Conservation (phyloP, 768 basidiomycete species). For the Gloeostereum incarnatum region DNA sequence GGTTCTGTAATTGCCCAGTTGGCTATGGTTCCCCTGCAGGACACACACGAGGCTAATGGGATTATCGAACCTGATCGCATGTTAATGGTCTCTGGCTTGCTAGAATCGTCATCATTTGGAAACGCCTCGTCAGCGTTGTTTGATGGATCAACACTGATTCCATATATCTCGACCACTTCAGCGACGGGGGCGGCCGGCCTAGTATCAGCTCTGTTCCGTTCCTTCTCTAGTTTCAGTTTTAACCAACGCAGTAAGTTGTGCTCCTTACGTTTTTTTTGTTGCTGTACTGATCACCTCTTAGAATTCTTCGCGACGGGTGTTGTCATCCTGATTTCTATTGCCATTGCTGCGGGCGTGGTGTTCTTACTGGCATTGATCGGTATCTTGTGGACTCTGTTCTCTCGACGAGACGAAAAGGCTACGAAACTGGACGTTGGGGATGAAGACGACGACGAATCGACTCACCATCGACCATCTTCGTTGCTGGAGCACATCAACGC, state of each 20-base stretch:
- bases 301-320: constrained; percentile 88
- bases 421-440: constrained; percentile 55
- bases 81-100: constrained; percentile 78
- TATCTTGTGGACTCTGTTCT: constrained; percentile 84
- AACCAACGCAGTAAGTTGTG: constrained; percentile 49
- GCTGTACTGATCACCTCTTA: constrained; percentile 19
- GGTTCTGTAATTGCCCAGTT: constrained; percentile 72
- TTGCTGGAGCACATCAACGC: constrained; percentile 88
- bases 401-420: constrained; percentile 66
- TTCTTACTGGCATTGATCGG: constrained; percentile 81
- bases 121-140: constrained; percentile 80
- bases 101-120: constrained; percentile 63
- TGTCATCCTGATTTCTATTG: constrained; percentile 95
- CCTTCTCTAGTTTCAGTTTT: constrained; percentile 72
- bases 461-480: constrained; percentile 76
- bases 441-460: constrained; percentile 68
- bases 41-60: constrained; percentile 60
- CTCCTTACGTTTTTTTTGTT: constrained; percentile 5
- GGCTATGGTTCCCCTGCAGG: constrained; percentile 81
- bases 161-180: constrained; percentile 68
- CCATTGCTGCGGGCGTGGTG: constrained; percentile 89
- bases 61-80: constrained; percentile 80
- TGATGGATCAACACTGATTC: constrained; percentile 76
- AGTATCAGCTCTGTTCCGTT: constrained; percentile 76
- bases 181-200: constrained; percentile 59